These are phyloP conservation scores for Myrica gale DNA, from an alignment of 306 rosid species.

Conservation along the genomic window DNA sequence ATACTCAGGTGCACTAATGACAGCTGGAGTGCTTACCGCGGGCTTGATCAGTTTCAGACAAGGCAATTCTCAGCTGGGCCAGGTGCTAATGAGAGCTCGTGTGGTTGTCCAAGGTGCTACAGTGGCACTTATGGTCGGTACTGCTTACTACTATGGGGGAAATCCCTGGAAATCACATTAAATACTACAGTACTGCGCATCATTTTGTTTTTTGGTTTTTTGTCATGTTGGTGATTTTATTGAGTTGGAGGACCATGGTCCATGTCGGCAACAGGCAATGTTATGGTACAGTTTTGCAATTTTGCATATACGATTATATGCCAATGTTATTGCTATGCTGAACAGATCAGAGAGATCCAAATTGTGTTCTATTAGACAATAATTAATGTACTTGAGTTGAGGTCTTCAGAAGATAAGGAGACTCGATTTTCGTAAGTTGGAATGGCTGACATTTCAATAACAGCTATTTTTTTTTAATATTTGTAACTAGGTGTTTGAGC, in stretches of 20 bases:
- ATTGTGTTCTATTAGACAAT: neutral
- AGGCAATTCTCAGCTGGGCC: constrained; percentile 86
- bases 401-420: no score
- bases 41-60: constrained; percentile 78
- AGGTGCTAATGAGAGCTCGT: constrained; percentile 91
- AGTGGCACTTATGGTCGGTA: constrained; percentile 88
- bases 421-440: no score
- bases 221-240: constrained; percentile 21
- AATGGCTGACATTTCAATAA: no score
- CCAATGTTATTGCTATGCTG: constrained; percentile 2
- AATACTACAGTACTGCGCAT: constrained; percentile 22
- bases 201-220: neutral
- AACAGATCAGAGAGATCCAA: neutral
- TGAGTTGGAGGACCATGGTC: constrained; percentile 20
- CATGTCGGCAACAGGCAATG: constrained; percentile 9
- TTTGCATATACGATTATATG: constrained; percentile 17
- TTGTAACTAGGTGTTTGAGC: no score
- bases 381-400: no score
- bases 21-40: constrained; percentile 87
- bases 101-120: constrained; percentile 90
- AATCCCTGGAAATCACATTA: constrained; percentile 65
- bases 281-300: constrained; percentile 2
- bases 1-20: constrained; percentile 68
- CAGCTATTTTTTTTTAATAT: no score
- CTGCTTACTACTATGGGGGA: constrained; percentile 77